Base-by-base conservation (phyloP, 257 asterid genomes). In the Solanum lycopersicoides region DNA sequence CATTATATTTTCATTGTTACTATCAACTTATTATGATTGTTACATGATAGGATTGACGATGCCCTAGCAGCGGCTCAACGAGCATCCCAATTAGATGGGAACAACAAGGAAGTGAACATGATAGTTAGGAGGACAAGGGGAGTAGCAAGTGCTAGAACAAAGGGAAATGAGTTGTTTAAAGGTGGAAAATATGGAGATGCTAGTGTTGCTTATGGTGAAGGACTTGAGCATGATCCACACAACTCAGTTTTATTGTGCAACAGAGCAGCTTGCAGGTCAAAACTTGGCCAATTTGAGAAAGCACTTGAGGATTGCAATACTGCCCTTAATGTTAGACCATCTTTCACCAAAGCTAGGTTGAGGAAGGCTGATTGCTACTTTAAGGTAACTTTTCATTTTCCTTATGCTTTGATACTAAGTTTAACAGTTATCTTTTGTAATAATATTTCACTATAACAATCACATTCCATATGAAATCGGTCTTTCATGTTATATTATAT, bases 261-360 rank as follows among this genome's bases (percentile, higher is more conserved):
- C 83, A 89, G 98, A 89, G 97, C 97, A 1, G 98, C 98, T 69
- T 95, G 97, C 83, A 83, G 90, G 23, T 85, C 95, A 25, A 95
- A 93, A 89, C 94, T 95, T 45, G 91, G 92, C 37, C 93, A 93
- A 37, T 92, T 88, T 86, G 95, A 93, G 41, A 89, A 91, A 59
- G 96, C 98, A 5, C 88, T 94, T 9, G 98, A 95, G 83, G 98
- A 95, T 85, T 94, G 98, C 87, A 93, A 82, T 53, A 86, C 95
- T 8, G 95, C 98, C 30, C 92, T 95, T 30, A 88, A 41, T 21
- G 80, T 90, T 23, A 93, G 98, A 6, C 94, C 98, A 16, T 89
- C 88, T 30, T 94, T 90, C 82, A 90, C 86, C 89, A 95, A 94
- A 90, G 98, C 98, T 42, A 90, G 98, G 84, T 86, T 95, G 77